phyloP scores from a whole-genome alignment of 306 rosid genomes.

The Neltuma alba region DNA sequence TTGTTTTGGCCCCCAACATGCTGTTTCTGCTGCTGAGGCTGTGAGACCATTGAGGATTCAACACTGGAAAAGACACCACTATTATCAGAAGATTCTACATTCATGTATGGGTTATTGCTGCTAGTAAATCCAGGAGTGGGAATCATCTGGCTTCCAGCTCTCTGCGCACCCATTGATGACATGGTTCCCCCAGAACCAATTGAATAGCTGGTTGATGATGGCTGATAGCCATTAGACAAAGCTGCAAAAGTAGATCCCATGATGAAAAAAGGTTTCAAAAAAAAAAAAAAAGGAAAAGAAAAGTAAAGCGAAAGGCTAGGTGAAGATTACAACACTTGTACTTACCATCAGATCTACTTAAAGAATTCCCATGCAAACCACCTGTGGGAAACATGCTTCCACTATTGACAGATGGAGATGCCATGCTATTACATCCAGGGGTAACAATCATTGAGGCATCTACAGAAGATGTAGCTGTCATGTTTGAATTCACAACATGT shows the following conservation, averaged over 20 bases:
- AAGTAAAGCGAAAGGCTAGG: conserved; percentile 11
- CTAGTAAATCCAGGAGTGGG: conserved; percentile 91
- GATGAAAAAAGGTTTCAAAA: conserved; percentile 22
- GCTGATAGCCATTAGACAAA: conserved; percentile 84
- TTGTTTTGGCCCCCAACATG: conserved; percentile 73
- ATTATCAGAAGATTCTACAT: conserved; percentile 64
- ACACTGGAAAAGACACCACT: conserved; percentile 66
- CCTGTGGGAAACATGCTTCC: conserved; percentile 68
- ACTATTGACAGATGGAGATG: conserved; percentile 59
- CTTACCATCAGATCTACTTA: conserved; percentile 76
- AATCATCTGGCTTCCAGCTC: conserved; percentile 90
- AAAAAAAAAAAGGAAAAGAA: conserved; percentile 34
- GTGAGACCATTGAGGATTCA: conserved; percentile 69
- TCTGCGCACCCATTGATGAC: conserved; percentile 68
- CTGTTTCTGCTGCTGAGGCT: conserved; percentile 76
- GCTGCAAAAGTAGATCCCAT: conserved; percentile 56
- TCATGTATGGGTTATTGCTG: conserved; percentile 60
- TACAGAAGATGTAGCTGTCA: conserved; percentile 66
- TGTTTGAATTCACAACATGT: conserved; percentile 71
- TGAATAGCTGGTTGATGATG: conserved; percentile 73
- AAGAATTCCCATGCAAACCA: conserved; percentile 60
- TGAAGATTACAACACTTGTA: conserved; percentile 22
- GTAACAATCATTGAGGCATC: conserved; percentile 65
- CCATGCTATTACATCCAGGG: conserved; percentile 54
- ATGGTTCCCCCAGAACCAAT: conserved; percentile 71